phyloP scores from a whole-genome alignment of 176 grass and related monocot species.

The Musa troglodytarum region DNA sequence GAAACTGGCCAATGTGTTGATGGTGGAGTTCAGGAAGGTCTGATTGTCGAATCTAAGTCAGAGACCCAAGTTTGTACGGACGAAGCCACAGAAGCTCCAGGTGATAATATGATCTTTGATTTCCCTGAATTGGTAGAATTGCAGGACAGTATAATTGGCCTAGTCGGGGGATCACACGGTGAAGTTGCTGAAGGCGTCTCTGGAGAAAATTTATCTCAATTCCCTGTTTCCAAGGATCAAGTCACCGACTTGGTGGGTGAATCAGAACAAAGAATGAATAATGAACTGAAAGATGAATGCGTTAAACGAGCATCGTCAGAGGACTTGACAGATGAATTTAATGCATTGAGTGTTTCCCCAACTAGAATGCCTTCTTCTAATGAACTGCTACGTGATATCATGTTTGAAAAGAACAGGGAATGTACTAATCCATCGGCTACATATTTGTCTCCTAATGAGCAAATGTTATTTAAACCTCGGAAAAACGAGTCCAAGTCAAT shows the following conservation, averaged over 20 bases:
- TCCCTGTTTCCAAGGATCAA: constrained; percentile 25
- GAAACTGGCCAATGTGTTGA: constrained; percentile 15
- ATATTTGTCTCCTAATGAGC: background rate
- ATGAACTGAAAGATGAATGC: constrained; percentile 2
- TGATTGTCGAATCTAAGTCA: background rate
- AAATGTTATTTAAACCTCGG: background rate
- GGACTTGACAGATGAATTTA: background rate
- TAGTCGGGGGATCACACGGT: background rate
- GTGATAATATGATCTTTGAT: constrained; percentile 31
- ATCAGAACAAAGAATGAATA: constrained; percentile 14
- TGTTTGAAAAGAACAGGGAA: background rate
- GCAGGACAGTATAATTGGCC: background rate
- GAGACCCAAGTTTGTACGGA: background rate
- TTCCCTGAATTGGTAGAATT: constrained; percentile 43
- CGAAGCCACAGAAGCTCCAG: background rate
- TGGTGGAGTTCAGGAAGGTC: constrained; percentile 23
- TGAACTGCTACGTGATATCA: background rate
- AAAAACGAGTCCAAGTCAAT: background rate
- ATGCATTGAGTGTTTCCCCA: background rate
- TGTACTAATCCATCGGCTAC: background rate
- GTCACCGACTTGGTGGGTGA: constrained; percentile 16
- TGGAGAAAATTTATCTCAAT: too few species aligned
- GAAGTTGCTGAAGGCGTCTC: background rate
- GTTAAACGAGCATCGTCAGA: background rate
- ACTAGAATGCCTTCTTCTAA: background rate